Evolutionary conservation across 805 yeast species (phyloP), one percentile per base, ranked within the genome.

Genomic region (Candida oleophila): DNA sequence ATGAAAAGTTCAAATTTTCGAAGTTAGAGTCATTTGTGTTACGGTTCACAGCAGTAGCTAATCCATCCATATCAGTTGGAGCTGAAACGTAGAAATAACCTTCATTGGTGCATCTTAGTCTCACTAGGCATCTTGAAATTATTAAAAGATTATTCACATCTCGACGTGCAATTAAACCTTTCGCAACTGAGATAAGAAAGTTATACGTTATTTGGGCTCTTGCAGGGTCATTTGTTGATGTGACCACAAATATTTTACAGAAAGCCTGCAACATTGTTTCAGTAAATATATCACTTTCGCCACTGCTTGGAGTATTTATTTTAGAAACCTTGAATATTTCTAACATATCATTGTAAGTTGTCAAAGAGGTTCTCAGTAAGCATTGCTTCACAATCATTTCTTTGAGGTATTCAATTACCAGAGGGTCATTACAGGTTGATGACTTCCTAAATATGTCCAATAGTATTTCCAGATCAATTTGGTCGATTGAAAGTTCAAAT

Each of bases 61-160:
- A 62, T 0, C 88, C 89, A 37, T 80, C 85, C 70, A 84, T 79
- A 57, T 86, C 88, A 1, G 63, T 59, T 3, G 86, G 85, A 5
- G 71, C 65, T 2, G 80, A 63, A 38, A 85, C 65, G 55, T 71
- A 79, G 1, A 85, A 62, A 32, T 60, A 63, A 4, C 71, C 68
- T 3, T 72, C 73, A 12, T 66, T 57, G 1, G 81, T 74, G 0
- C 69, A 69, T 44, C 92, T 69, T 1, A 84, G 65, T 49, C 89
- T 68, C 16, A 78, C 65, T 45, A 87, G 63, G 14, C 81, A 64
- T 43, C 83, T 73, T 4, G 82, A 68, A 2, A 80, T 60, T 3
- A 73, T 66, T n/a, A 85, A 61, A 41, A 79, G 62, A 3, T 74
- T 52, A 8, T 66, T 67, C 3, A 63, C 56, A 16, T 71, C 57